Conservation (phyloP, 1,284 basidiomycete genomes). For the Ganoderma boninense region DNA sequence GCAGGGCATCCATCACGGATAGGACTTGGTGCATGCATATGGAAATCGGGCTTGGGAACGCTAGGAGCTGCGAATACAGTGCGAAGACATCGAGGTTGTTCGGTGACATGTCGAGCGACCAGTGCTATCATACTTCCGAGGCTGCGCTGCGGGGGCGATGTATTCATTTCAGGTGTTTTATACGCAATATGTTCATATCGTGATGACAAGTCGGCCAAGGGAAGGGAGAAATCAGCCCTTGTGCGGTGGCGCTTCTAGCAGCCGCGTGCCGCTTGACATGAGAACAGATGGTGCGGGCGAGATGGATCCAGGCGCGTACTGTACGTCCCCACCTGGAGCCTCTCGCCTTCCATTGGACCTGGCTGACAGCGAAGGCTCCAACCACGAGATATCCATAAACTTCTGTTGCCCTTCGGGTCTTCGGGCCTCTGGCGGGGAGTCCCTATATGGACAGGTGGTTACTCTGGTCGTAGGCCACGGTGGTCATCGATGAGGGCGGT, state of each 20-base stretch:
- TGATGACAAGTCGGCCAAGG: not conserved
- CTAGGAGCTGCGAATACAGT: not conserved
- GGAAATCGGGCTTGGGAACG: not conserved
- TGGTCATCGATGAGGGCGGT: not conserved
- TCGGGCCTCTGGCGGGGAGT: constrained; percentile 4
- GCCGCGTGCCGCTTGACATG: constrained; percentile 2
- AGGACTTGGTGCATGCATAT: not conserved
- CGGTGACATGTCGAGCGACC: not conserved
- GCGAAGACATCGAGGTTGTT: not conserved
- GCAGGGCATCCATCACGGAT: not conserved
- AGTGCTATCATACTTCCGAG: not conserved
- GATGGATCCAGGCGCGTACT: constrained; percentile 4
- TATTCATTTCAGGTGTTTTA: not conserved
- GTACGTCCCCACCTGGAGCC: not conserved
- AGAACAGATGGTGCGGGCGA: not conserved
- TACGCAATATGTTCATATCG: no score
- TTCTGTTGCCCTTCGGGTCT: constrained; percentile 5
- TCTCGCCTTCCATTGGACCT: not conserved
- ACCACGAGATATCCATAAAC: not conserved
- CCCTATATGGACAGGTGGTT: not conserved
- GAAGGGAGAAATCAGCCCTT: no score
- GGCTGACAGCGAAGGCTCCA: not conserved
- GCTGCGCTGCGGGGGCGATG: not conserved
- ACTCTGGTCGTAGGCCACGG: not conserved
- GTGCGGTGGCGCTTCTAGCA: not conserved